A percentile compares a stretch with the other conserved stretches of the same genome.
phyloP scores from a whole-genome alignment of 176 grass and related monocot genomes.

The Avena sativa region DNA sequence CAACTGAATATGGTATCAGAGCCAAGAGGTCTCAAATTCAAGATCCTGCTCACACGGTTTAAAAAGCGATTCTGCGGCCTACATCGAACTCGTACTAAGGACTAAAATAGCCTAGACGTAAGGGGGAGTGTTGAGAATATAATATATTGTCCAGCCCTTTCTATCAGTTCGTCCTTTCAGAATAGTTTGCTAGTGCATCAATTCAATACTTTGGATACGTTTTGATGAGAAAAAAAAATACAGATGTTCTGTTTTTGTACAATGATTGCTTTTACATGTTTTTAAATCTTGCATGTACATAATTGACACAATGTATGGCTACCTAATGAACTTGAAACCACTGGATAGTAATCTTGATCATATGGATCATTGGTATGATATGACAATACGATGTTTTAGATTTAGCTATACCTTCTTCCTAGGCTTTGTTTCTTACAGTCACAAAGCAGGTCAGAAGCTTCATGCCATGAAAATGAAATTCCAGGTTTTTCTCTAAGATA shows the following conservation, averaged over 20 bases:
- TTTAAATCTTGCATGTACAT: constrained; percentile 1
- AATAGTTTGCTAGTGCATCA: no score
- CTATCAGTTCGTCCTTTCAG: no score
- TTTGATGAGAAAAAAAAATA: neutral
- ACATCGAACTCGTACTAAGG: no score
- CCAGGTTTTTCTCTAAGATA: neutral
- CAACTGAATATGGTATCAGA: no score
- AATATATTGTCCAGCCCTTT: no score
- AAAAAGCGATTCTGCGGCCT: no score
- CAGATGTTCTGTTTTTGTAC: neutral
- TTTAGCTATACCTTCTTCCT: neutral
- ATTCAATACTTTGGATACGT: neutral
- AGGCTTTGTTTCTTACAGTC: neutral
- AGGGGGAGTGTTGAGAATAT: no score
- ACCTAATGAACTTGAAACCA: neutral
- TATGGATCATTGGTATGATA: neutral
- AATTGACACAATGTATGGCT: neutral
- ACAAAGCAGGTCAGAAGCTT: neutral
- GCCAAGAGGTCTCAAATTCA: no score
- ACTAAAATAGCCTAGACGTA: no score
- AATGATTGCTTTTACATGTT: neutral
- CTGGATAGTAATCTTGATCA: neutral
- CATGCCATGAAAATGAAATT: constrained; percentile 13
- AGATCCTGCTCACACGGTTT: no score
- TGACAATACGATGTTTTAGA: neutral